Base-by-base conservation (phyloP, 2,329 filamentous ascomycete genomes). In the Cytospora piceicola region DNA sequence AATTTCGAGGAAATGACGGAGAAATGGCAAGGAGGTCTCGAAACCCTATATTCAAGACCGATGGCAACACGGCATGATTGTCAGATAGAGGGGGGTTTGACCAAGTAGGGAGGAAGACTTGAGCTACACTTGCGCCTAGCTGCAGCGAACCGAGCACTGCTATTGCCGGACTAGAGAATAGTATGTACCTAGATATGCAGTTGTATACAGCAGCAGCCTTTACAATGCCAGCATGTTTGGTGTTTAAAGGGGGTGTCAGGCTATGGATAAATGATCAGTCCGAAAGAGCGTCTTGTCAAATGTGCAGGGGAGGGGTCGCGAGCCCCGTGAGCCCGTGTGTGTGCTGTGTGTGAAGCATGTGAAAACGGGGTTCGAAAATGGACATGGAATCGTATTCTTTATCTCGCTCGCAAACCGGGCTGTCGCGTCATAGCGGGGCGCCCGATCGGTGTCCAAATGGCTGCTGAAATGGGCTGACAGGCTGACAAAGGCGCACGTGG, bases 381-480 rank as follows among this genome's bases (percentile, higher is more conserved):
- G 46, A 20, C n/a, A n/a, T 27, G 24, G 52, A 36, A 36, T 36
- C 60, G 56, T 49, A 24, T 57, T 12, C 54, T 55, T 62, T 63
- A 63, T 63, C 61, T 57, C 39, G 46, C 61, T 57, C 39, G 46
- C n/a, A 49, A 24, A 20, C n/a, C 46, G 17, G 53, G 53, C 61
- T 51, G 39, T 55, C n/a, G 60, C 61, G 55, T 57, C 61, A 63
- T 63, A 63, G 61, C 61, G 61, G 61, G 61, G 61, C 61, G 53
- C 8, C 60, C 49, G 52, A 51, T 49, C 46, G 39, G 30, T 36
- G 34, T 54, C 51, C 24, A n/a, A 24, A 22, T 17, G 52, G 27
- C 27, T 29, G 27, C n/a, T n/a, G n/a, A n/a, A n/a, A n/a, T n/a
- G n/a, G n/a, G n/a, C n/a, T n/a, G 27, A 5, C 5, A 5, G 52